These are phyloP conservation scores for Babesia sp. DNA, from an alignment of 169 alveolate genomes.

Conservation along the genomic window DNA sequence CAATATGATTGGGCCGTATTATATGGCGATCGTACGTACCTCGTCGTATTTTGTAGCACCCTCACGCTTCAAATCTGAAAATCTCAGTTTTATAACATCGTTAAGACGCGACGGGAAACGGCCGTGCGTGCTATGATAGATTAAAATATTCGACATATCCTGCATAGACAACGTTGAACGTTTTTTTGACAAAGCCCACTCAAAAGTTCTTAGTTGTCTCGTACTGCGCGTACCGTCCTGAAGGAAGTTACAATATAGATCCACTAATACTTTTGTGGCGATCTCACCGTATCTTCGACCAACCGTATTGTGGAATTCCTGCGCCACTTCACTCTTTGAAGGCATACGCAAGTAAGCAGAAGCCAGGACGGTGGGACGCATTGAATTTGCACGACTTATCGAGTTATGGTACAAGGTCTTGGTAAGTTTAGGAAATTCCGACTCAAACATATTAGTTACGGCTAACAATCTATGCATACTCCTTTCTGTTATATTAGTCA, in stretches of 20 bases:
- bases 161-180: conserved; percentile 19
- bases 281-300: conserved; percentile 18
- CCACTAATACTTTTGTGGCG: conserved; percentile 23
- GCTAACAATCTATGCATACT: conserved; percentile 11
- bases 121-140: conserved; percentile 58
- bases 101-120: conserved; percentile 1
- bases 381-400: neutral
- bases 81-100: conserved; percentile 20
- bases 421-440: conserved; percentile 9
- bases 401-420: neutral
- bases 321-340: neutral
- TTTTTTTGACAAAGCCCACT: conserved; percentile 21
- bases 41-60: conserved; percentile 30
- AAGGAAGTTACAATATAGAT: conserved; percentile 42
- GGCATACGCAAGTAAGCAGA: neutral
- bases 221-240: conserved; percentile 6
- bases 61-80: conserved; percentile 16
- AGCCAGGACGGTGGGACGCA: conserved; percentile 19
- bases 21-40: conserved; percentile 13
- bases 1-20: neutral
- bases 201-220: conserved; percentile 14
- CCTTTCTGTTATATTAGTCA: neutral
- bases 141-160: conserved; percentile 51
- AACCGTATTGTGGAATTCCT: neutral
- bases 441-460: neutral